Base-by-base conservation (phyloP, 371 early-diverging fungal genomes). In the Mortierella sp. region DNA sequence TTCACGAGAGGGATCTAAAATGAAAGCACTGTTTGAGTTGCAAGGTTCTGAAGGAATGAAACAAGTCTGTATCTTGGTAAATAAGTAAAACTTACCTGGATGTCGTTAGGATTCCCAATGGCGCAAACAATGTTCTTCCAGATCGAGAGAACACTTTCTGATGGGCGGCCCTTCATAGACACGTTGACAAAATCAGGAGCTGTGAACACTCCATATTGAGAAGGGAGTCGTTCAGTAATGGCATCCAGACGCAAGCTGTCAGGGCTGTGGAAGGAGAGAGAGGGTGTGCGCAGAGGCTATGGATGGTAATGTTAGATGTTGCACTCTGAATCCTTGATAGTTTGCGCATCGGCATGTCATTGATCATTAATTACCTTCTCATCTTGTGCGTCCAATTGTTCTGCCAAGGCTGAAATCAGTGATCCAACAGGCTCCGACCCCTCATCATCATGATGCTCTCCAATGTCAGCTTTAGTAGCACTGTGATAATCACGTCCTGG, bases 1-100 rank as follows among this genome's bases (percentile, higher is more conserved):
- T 92, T 86, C 25, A 87, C 87, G 31, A 82, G 79, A 17, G 90
- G 86, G 27, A 71, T 76, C 83, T 88, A 61, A 2, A 41, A 13
- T 57, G 25, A 57, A 58, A 51, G 31, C 41, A 56, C 8, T 27
- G 24, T 31, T 48, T 31, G 37, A 55, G 28, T 6, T 27, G 9
- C 14, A 25, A 54, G 39, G 31, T 27, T 43, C 44, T 10, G 21
- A 17, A 13, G 16, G 34, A 34, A 34, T 12, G 27, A 22, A 55
- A 46, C 3, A 43, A 16, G 24, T 45, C 46, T 58, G 45, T 24
- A 58, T 21, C 31, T 48, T 53, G 16, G 27, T 22, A 24, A 44
- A 14, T 6, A 25, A 60, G 13, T 16, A 16, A 5, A 43, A 67
- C 28, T 14, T 73, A 60, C 68, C 67, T 80, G 60, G 25, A 63